Conservation (phyloP, 2,329 filamentous ascomycete species). For the Penicillium oxalicum region DNA sequence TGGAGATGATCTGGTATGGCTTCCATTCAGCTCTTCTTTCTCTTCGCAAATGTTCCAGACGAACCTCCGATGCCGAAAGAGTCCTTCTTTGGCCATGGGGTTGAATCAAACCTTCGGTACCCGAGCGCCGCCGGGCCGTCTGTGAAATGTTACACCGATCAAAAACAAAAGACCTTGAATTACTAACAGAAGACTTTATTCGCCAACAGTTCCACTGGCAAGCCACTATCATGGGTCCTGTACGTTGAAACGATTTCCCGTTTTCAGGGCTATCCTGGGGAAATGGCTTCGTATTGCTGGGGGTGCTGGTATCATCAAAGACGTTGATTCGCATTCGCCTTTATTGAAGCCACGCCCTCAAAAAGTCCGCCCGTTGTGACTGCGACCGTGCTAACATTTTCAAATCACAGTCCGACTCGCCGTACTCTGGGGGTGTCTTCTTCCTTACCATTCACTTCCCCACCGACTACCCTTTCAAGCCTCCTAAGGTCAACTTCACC, state of each 20-base stretch:
- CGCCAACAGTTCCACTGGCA: constrained; percentile 91
- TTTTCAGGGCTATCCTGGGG: not conserved
- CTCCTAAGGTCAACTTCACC: constrained; percentile 99
- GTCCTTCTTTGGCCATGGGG: constrained; percentile 22
- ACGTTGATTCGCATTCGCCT: too few species aligned
- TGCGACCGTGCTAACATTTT: constrained; percentile 28
- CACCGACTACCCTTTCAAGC: constrained; percentile 99
- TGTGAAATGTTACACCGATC: not conserved
- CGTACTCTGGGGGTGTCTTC: constrained; percentile 97
- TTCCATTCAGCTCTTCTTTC: not conserved
- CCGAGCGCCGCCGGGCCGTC: constrained; percentile 2
- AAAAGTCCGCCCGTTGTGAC: too few species aligned
- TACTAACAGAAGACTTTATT: constrained; percentile 11
- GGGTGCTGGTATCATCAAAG: too few species aligned
- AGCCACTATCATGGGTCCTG: constrained; percentile 99
- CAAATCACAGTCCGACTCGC: constrained; percentile 70
- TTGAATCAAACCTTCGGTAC: constrained; percentile 3
- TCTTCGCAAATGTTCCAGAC: constrained; percentile 3
- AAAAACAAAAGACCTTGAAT: too few species aligned
- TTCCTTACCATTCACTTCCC: constrained; percentile 99
- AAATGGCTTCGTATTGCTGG: too few species aligned
- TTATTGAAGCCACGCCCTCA: too few species aligned
- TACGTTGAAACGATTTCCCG: constrained; percentile 50
- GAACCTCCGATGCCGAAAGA: constrained; percentile 9
- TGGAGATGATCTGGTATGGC: constrained; percentile 91